Percentiles rank a stretch among this genome's conserved stretches.
Evolutionary conservation across 495 filamentous ascomycete genomes (phyloP).

Genomic region (Penicillium longicatenatum): DNA sequence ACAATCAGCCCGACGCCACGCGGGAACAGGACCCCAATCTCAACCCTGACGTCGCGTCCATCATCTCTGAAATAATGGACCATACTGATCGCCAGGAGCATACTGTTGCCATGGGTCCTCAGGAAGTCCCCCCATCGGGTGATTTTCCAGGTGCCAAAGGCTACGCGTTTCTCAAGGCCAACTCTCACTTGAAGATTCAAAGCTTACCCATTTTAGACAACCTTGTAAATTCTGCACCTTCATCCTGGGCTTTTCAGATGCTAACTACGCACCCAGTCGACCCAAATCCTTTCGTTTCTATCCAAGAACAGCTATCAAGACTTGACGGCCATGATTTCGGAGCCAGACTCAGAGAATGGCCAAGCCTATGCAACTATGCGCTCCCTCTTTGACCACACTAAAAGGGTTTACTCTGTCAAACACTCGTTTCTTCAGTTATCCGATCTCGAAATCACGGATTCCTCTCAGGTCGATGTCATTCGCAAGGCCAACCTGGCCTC

Average conservation of each 20-base stretch:
- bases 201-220: constrained; percentile 75
- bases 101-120: constrained; percentile 43
- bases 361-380: constrained; percentile 81
- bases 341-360: constrained; percentile 71
- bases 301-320: constrained; percentile 70
- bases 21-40: constrained; percentile 21
- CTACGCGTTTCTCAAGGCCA: constrained; percentile 53
- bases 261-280: constrained; percentile 51
- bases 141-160: constrained; percentile 38
- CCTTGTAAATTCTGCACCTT: constrained; percentile 47
- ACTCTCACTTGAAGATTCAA: constrained; percentile 62
- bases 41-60: constrained; percentile 38
- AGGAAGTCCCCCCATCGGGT: constrained; percentile 33
- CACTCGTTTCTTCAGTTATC: constrained; percentile 70
- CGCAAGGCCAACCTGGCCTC: constrained; percentile 87
- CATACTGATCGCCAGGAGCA: constrained; percentile 51
- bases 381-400: constrained; percentile 78
- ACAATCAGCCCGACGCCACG: constrained; percentile 23
- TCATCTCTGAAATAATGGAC: constrained; percentile 50
- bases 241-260: background rate
- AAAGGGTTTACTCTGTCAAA: constrained; percentile 72
- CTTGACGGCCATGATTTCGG: constrained; percentile 71
- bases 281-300: constrained; percentile 68
- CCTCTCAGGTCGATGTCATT: constrained; percentile 71
- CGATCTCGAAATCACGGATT: constrained; percentile 69